Evolutionary conservation across 148 eudicot genomes (phyloP), one percentile per base, ranked within the genome.

Genomic region (Chenopodium suecicum): DNA sequence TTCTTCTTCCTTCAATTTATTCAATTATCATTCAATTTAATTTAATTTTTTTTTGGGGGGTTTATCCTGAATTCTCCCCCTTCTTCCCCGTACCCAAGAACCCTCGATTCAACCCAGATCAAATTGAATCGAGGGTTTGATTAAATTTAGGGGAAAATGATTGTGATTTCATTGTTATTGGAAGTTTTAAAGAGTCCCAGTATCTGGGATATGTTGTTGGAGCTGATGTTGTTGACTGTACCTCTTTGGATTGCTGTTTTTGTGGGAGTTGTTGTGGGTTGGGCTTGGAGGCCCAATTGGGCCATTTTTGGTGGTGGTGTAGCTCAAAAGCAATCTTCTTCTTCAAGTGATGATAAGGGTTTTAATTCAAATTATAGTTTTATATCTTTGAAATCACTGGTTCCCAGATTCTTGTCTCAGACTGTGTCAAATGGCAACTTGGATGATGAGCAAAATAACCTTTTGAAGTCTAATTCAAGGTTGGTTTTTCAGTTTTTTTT

Each of bases 281-380:
- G 75, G 75, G 75, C 75, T 72, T 72, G 75, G 75, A 12, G 75
- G 75, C 75, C 75, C 54, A 72, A 72, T 9, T 72, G 75, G 75
- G 75, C 75, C 17, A n/a, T 20, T 27, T 72, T 44, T n/a, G 29
- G 37, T 67, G 70, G 69, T 65, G 27, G 70, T 27, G 62, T 56
- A 56, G 22, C 62, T 56, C 74, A 70, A 9, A 44, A 8, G 14
- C 16, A 62, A 72, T 72, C 75, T 7, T 72, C 75, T 19, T 9
- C 29, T 44, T 9, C 62, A 50, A 50, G 54, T 56, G 22, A 9
- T 72, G 54, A 20, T 44, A 72, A 72, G 52, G 16, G 75, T 72
- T 72, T 9, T 22, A 72, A 46, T 46, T 72, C 75, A 72, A 22
- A 44, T 9, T 4, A 5, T 46, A 22, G 29, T n/a, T 44, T 72